Conservation (phyloP, 1,139 yeast species). For the Yamadazyma oceani region DNA sequence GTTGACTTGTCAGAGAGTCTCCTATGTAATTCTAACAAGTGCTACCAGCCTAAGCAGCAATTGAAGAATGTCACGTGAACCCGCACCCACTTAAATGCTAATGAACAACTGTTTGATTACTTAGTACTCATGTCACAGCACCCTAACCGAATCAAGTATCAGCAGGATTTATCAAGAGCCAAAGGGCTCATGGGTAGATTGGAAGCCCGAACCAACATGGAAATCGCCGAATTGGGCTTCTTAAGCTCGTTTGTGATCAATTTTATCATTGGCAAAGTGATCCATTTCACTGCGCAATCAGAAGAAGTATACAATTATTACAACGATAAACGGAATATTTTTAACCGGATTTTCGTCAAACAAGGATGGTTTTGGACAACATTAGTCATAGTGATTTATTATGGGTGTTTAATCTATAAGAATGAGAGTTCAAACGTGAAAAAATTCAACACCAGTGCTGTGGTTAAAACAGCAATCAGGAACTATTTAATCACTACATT, state of each 20-base stretch:
- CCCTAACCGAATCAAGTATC: conserved; percentile 22
- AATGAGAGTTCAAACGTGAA: conserved; percentile 3
- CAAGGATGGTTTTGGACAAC: conserved; percentile 95
- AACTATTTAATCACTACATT: conserved; percentile 55
- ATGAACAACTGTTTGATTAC: no score
- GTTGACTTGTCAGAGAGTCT: no score
- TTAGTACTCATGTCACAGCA: no score
- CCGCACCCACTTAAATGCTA: no score
- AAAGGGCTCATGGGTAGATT: conserved; percentile 7
- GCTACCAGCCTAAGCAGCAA: no score
- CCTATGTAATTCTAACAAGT: no score
- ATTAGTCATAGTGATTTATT: conserved; percentile 28
- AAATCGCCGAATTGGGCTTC: conserved; percentile 25
- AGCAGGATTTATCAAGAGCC: conserved; percentile 19
- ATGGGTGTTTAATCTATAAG: conserved; percentile 17
- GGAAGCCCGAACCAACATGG: neutral
- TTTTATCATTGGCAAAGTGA: conserved; percentile 31
- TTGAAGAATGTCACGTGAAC: no score
- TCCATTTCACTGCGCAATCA: conserved; percentile 33
- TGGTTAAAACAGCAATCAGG: conserved; percentile 24
- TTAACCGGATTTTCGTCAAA: conserved; percentile 78
- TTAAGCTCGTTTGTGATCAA: conserved; percentile 31
- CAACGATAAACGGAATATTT: conserved; percentile 60
- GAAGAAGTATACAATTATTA: conserved; percentile 54
- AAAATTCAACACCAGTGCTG: conserved; percentile 6